Base-by-base conservation (phyloP, 2,329 filamentous ascomycete species). In the Aspergillus aculeatus region DNA sequence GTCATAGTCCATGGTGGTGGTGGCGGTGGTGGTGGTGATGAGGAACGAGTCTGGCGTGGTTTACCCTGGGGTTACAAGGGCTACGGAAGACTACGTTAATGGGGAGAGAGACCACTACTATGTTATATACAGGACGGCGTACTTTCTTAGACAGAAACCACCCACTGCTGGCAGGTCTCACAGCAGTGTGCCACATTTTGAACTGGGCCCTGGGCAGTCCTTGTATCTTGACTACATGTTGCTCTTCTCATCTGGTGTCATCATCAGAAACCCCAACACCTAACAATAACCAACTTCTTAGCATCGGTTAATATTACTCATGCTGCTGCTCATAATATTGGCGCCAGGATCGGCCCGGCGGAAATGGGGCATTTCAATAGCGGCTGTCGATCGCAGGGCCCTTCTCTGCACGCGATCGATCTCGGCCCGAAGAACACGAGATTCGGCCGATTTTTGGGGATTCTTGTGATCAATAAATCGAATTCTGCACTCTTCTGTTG, bases 321-420 rank as follows among this genome's bases (percentile, higher is more conserved):
- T 10, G 32, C 19, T 11, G 26, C 12, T 44, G 23, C 23, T n/a
- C 23, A 35, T 14, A 12, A 32, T 54, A 47, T 35, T 21, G 53
- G 53, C 53, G 53, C 53, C 53, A 55, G 53, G 26, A 19, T 55
- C 53, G 53, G 53, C 53, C 41, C 41, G 19, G 12, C 53, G 41
- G 53, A 55, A 54, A 47, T 47, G 9, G 16, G 5, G 47, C 29
- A 54, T 29, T 47, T 47, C n/a, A 48, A 32, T 55, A 55, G 53
- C 44, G 53, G 53, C 35, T 53, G 21, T 38, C 32, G 31, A 23
- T 52, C 24, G 51, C 41, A 6, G 53, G 41, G 11, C 32, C 11
- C 12, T 44, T 35, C 12, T 6, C 38, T 44, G 38, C 38, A 7
- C 6, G 38, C 38, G 16, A 44, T 44, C n/a, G 53, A 55, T 55